Evolutionary conservation across 1,284 basidiomycete genomes (phyloP).

Genomic region (Salmacisia buchloeana): DNA sequence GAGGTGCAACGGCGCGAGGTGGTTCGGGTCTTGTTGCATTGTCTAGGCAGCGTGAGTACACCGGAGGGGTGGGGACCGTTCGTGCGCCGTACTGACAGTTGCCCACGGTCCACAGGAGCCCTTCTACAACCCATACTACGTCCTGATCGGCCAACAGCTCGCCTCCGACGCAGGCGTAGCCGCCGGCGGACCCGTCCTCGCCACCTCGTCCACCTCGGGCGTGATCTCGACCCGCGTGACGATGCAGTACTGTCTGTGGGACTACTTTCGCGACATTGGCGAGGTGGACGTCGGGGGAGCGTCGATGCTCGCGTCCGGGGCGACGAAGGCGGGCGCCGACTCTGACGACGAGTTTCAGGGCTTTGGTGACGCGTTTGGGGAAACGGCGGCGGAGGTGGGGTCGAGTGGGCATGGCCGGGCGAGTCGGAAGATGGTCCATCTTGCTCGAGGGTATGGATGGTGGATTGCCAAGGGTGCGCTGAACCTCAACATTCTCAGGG

Average conservation of each 20-base stretch:
- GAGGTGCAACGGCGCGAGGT: constrained; percentile 92
- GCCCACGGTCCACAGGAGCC: constrained; percentile 63
- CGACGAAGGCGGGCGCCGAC: constrained; percentile 55
- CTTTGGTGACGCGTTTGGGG: background rate
- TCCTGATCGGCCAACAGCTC: constrained; percentile 62
- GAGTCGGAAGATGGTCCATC: constrained; percentile 60
- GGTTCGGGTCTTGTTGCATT: constrained; percentile 83
- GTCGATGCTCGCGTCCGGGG: constrained; percentile 58
- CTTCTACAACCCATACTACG: constrained; percentile 91
- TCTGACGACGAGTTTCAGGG: constrained; percentile 20
- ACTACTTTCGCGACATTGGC: constrained; percentile 85
- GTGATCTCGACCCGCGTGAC: constrained; percentile 67
- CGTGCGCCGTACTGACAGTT: background rate
- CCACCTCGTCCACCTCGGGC: background rate
- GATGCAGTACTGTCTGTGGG: constrained; percentile 93
- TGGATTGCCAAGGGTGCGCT: constrained; percentile 71
- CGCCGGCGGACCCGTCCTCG: background rate
- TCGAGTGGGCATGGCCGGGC: background rate
- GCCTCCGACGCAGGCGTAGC: constrained; percentile 54
- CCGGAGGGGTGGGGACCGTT: background rate
- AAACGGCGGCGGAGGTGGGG: background rate
- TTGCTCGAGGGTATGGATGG: constrained; percentile 75
- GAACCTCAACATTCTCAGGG: constrained; percentile 74
- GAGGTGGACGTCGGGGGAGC: constrained; percentile 73
- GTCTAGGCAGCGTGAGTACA: constrained; percentile 60